Conservation (phyloP, 169 alveolate genomes). For the Blepharisma undulans region DNA sequence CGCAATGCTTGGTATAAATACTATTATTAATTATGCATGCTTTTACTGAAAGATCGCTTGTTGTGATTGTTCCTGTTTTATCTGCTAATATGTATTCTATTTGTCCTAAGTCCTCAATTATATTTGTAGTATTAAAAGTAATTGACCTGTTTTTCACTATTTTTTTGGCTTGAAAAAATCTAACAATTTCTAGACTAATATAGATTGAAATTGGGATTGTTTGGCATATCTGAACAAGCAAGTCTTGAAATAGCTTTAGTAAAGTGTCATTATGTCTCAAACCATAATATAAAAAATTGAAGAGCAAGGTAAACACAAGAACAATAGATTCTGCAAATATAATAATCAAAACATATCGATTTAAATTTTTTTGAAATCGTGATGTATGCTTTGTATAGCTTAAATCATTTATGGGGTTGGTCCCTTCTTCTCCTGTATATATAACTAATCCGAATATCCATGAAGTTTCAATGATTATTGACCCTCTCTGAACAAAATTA, state of each 20-base stretch:
- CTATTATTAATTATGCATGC: not conserved
- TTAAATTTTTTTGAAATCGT: slow-evolving; percentile 64
- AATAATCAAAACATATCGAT: not conserved
- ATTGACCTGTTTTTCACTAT: slow-evolving; percentile 54
- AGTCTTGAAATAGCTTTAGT: slow-evolving; percentile 54
- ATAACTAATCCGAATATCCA: slow-evolving; percentile 78
- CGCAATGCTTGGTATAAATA: not conserved
- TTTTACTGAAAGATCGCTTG: slow-evolving; percentile 90
- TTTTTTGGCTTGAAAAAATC: slow-evolving; percentile 89
- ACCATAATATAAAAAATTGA: not conserved
- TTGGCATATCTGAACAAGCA: slow-evolving; percentile 87
- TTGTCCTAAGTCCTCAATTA: slow-evolving; percentile 95
- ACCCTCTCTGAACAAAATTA: slow-evolving; percentile 64
- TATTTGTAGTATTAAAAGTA: not conserved
- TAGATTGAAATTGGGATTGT: slow-evolving; percentile 94
- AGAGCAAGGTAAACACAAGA: not conserved
- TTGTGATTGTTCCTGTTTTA: slow-evolving; percentile 98
- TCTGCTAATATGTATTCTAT: slow-evolving; percentile 95
- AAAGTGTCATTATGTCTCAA: not conserved
- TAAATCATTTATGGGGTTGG: slow-evolving; percentile 46
- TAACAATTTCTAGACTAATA: slow-evolving; percentile 93
- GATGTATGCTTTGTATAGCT: slow-evolving; percentile 46
- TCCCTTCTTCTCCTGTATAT: slow-evolving; percentile 84
- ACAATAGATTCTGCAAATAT: not conserved
- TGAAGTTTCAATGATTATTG: slow-evolving; percentile 76